Conservation (phyloP, 306 rosid genomes). For the Sicyos edulis region DNA sequence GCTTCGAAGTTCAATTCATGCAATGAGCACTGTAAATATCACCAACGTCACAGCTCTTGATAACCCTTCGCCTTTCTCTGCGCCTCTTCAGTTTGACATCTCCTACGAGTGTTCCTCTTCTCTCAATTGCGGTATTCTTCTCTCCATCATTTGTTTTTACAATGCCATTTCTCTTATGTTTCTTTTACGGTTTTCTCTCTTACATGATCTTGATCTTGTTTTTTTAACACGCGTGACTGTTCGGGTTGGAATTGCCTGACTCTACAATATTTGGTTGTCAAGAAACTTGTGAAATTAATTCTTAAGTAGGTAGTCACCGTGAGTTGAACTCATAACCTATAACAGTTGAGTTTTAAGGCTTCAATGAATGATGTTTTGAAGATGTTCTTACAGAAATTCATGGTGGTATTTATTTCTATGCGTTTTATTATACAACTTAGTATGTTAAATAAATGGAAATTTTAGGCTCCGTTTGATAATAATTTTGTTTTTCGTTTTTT, state of each 20-base stretch:
- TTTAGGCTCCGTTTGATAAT: too few species aligned
- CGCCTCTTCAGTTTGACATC: slow-evolving; percentile 81
- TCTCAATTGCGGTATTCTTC: slow-evolving; percentile 52
- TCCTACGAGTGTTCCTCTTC: slow-evolving; percentile 77
- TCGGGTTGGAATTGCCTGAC: too few species aligned
- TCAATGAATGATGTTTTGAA: slow-evolving; percentile 2
- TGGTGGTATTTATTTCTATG: neutral
- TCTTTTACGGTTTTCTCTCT: neutral
- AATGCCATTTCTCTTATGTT: neutral
- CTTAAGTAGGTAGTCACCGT: too few species aligned
- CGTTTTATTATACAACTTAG: neutral
- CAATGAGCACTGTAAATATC: slow-evolving; percentile 82
- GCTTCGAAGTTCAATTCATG: too few species aligned
- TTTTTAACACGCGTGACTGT: neutral
- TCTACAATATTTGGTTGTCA: too few species aligned
- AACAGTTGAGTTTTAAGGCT: neutral
- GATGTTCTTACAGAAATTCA: slow-evolving; percentile 4
- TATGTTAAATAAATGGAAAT: neutral
- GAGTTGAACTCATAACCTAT: too few species aligned
- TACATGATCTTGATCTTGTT: neutral
- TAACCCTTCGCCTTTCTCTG: slow-evolving; percentile 62
- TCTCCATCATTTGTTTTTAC: neutral
- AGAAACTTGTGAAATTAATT: too few species aligned
- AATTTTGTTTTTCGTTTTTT: too few species aligned
- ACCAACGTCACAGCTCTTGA: slow-evolving; percentile 84